phyloP scores from a whole-genome alignment of 164 flowering plant species.

The Paratinospora sagittata region DNA sequence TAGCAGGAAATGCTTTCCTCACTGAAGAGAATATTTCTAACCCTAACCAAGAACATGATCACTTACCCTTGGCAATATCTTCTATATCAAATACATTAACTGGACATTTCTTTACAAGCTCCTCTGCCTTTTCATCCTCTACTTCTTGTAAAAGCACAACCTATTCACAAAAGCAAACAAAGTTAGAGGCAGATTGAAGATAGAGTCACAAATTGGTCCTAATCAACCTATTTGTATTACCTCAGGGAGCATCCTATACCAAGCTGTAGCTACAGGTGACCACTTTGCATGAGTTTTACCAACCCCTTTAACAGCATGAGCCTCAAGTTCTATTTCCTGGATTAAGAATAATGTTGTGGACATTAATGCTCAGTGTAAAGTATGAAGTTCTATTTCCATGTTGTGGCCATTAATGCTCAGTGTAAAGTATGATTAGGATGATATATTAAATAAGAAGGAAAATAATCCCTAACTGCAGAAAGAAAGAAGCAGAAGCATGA shows the following conservation, averaged over 20 bases:
- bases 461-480: neutral
- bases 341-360: neutral
- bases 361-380: no score
- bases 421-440: neutral
- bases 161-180: slow-evolving; percentile 27
- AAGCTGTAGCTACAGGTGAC: slow-evolving; percentile 97
- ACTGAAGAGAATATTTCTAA: neutral
- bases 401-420: neutral
- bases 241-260: slow-evolving; percentile 99
- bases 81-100: slow-evolving; percentile 85
- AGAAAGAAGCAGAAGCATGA: neutral
- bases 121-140: slow-evolving; percentile 57
- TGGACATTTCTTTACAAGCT: slow-evolving; percentile 68
- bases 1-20: neutral
- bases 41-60: neutral
- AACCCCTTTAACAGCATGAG: slow-evolving; percentile 87
- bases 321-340: slow-evolving; percentile 95
- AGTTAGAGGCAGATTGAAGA: slow-evolving; percentile 1
- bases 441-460: neutral
- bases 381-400: no score
- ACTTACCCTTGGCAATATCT: slow-evolving; percentile 62
- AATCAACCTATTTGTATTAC: slow-evolving; percentile 28
- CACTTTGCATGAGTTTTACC: slow-evolving; percentile 97
- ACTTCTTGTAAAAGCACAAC: slow-evolving; percentile 66
- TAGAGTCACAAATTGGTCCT: neutral